A percentile compares a stretch with the other conserved stretches of the same genome.
phyloP scores from a whole-genome alignment of 148 eudicot genomes.

The Linanthus parryae region DNA sequence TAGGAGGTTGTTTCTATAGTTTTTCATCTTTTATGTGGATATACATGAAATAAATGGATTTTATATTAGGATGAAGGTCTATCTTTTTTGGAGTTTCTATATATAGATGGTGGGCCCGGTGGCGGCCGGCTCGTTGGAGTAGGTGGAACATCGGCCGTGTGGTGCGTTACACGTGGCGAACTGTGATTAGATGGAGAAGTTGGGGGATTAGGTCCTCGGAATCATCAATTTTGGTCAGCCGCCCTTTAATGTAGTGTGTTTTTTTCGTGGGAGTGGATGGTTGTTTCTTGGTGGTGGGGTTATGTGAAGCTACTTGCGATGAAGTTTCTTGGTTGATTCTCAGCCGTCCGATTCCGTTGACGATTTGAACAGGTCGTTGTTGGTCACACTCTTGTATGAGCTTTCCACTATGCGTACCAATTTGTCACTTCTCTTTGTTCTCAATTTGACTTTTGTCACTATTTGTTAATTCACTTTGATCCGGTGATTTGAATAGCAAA shows the following conservation, averaged over 20 bases:
- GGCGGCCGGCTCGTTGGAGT: neutral
- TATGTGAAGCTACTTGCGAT: neutral
- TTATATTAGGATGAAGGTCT: neutral
- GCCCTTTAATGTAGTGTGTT: constrained; percentile 5
- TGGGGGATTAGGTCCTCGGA: constrained; percentile 4
- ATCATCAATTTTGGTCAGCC: constrained; percentile 14
- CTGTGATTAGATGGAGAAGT: neutral
- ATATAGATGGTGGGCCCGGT: neutral
- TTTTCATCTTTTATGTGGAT: neutral
- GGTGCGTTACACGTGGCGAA: neutral
- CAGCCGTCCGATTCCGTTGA: neutral
- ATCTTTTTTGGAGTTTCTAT: neutral
- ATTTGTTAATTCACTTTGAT: too few relatives aligned
- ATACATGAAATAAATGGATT: neutral
- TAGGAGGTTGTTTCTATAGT: neutral
- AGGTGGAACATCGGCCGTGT: neutral
- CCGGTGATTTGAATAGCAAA: too few relatives aligned
- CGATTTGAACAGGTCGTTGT: too few relatives aligned
- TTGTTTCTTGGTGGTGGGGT: constrained; percentile 9
- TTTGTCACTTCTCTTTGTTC: too few relatives aligned
- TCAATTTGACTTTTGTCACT: too few relatives aligned
- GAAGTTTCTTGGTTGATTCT: neutral
- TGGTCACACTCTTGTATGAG: too few relatives aligned
- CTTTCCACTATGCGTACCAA: too few relatives aligned
- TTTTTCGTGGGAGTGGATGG: neutral